Evolutionary conservation across 805 yeast genomes (phyloP).

Genomic region (Saccharomycodes ludwigii): DNA sequence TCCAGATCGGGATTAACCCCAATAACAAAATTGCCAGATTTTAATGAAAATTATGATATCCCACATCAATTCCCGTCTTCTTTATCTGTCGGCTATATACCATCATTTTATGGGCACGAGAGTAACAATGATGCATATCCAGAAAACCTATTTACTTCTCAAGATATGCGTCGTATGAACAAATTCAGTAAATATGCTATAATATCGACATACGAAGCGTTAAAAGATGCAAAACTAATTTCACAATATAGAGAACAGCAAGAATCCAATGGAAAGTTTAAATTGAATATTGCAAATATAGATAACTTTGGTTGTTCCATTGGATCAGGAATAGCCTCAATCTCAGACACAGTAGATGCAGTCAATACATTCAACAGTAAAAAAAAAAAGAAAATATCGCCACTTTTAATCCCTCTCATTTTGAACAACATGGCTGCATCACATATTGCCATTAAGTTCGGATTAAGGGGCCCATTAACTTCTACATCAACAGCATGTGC

Average conservation of each 20-base stretch:
- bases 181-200: slow-evolving; percentile 68
- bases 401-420: slow-evolving; percentile 74
- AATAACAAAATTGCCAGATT: slow-evolving; percentile 27
- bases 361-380: background rate
- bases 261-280: slow-evolving; percentile 23
- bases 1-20: slow-evolving; percentile 49
- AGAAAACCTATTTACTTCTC: slow-evolving; percentile 27
- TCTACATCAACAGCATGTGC: slow-evolving; percentile 93
- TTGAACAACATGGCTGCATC: slow-evolving; percentile 93
- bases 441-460: slow-evolving; percentile 66
- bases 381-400: slow-evolving; percentile 51
- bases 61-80: slow-evolving; percentile 44
- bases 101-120: slow-evolving; percentile 30
- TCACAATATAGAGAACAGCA: slow-evolving; percentile 23
- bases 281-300: slow-evolving; percentile 16
- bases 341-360: slow-evolving; percentile 50
- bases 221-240: slow-evolving; percentile 49
- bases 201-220: slow-evolving; percentile 66
- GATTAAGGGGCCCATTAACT: slow-evolving; percentile 76
- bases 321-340: slow-evolving; percentile 88
- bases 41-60: slow-evolving; percentile 26
- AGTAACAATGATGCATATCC: slow-evolving; percentile 37
- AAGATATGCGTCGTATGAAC: slow-evolving; percentile 44
- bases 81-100: slow-evolving; percentile 62
- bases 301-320: slow-evolving; percentile 55